Percentiles rank a stretch among this genome's conserved stretches.
Conservation (phyloP, 768 basidiomycete species). For the Naganishia randhawae region DNA sequence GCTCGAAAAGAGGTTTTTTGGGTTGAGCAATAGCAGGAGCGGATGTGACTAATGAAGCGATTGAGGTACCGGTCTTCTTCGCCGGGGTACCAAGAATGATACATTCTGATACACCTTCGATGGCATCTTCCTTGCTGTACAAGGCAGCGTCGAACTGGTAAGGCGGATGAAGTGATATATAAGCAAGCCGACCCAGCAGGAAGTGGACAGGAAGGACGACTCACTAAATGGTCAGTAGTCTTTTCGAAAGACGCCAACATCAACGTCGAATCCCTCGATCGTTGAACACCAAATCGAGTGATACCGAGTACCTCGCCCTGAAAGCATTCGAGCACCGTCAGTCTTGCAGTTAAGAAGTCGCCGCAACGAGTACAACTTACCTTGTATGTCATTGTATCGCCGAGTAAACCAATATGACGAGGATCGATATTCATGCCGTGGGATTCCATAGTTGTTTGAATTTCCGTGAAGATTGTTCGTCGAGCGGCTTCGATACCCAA, state of each 20-base stretch:
- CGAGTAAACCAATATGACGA: conserved; percentile 95
- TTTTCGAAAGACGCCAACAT: conserved; percentile 99
- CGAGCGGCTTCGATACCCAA: conserved; percentile 98
- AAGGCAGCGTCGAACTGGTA: conserved; percentile 83
- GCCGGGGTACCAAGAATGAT: conserved; percentile 99
- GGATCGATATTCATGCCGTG: conserved; percentile 99
- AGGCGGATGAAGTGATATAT: neutral
- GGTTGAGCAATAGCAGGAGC: conserved; percentile 46
- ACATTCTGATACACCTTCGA: conserved; percentile 96
- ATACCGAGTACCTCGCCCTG: conserved; percentile 97
- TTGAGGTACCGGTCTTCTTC: conserved; percentile 86
- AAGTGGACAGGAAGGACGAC: conserved; percentile 13
- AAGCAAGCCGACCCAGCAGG: neutral
- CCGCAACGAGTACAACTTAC: conserved; percentile 51
- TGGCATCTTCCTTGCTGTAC: conserved; percentile 88
- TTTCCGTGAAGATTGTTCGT: conserved; percentile 89
- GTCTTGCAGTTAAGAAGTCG: neutral
- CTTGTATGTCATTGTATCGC: conserved; percentile 99
- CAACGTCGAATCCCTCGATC: conserved; percentile 95
- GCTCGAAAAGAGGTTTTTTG: conserved; percentile 52
- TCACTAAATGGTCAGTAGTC: conserved; percentile 86
- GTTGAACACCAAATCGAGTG: conserved; percentile 96
- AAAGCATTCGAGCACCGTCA: neutral
- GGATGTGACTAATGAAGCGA: conserved; percentile 57
- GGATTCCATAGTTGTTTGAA: conserved; percentile 91